A percentile compares a stretch with the other conserved stretches of the same genome.
phyloP scores from a whole-genome alignment of 2,329 filamentous ascomycete genomes.

The Aureobasidium namibiae region DNA sequence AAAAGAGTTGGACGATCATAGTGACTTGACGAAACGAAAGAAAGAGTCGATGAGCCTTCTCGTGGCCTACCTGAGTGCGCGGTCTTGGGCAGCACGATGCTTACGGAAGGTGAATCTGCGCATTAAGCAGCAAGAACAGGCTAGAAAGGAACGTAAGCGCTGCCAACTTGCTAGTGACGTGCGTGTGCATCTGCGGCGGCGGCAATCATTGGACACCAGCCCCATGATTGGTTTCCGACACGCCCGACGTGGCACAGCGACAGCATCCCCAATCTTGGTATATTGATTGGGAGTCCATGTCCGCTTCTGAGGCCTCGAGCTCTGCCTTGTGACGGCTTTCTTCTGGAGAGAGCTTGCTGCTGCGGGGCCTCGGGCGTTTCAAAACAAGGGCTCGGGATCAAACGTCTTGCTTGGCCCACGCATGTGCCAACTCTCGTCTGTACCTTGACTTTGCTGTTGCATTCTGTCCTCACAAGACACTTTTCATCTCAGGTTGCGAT shows the following conservation, averaged over 20 bases:
- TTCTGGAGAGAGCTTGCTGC: not conserved
- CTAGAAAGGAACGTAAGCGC: slow-evolving; percentile 10
- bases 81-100: not conserved
- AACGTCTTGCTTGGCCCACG: slow-evolving; percentile 9
- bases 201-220: not conserved
- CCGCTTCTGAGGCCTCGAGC: not conserved
- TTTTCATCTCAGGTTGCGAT: not conserved
- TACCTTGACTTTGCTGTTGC: not conserved
- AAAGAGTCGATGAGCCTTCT: not conserved
- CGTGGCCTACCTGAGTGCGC: not conserved
- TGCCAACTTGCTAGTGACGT: slow-evolving; percentile 8
- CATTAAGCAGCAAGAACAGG: not conserved
- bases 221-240: not conserved
- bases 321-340: not conserved
- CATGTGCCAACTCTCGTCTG: not conserved
- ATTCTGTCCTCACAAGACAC: slow-evolving; percentile 8
- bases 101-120: not conserved
- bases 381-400: not conserved
- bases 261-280: not conserved
- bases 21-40: not conserved
- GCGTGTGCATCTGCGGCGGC: slow-evolving; percentile 3
- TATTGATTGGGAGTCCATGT: not conserved
- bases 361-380: not conserved
- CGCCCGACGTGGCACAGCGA: not conserved
- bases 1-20: slow-evolving; percentile 4